Conservation (phyloP, 768 basidiomycete genomes). For the Tylopilus rubrobrunneus region DNA sequence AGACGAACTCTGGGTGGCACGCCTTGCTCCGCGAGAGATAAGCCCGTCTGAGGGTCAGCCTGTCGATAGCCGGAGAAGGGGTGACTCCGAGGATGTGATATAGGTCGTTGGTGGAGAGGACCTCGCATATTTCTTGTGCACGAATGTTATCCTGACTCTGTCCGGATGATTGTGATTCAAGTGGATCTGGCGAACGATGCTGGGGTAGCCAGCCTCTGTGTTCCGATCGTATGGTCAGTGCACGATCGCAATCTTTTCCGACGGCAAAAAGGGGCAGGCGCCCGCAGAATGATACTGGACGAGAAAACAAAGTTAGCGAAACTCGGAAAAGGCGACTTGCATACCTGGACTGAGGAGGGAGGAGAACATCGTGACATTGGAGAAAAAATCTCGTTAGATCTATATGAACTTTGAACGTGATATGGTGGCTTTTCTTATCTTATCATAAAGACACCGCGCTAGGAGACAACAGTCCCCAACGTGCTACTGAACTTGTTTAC, state of each 20-base stretch:
- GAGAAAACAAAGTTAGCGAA: conserved; percentile 1
- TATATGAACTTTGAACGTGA: conserved; percentile 5
- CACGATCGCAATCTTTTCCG: conserved; percentile 41
- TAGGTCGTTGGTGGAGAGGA: conserved; percentile 62
- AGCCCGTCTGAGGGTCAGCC: conserved; percentile 62
- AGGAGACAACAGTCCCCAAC: conserved; percentile 37
- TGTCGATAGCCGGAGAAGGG: conserved; percentile 49
- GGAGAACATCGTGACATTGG: conserved; percentile 29
- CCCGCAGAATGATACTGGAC: conserved; percentile 57
- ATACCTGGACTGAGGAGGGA: conserved; percentile 31
- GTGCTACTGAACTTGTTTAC: conserved; percentile 50
- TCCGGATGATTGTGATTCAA: conserved; percentile 1
- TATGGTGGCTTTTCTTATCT: conserved; percentile 9
- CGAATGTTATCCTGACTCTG: conserved; percentile 9
- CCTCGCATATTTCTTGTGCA: conserved; percentile 33
- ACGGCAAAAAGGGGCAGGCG: conserved; percentile 58
- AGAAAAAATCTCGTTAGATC: conserved; percentile 3
- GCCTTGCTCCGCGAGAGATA: conserved; percentile 72
- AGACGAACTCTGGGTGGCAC: conserved; percentile 83
- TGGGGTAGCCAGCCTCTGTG: conserved; percentile 28
- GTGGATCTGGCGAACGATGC: conserved; percentile 10
- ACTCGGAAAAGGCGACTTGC: background rate
- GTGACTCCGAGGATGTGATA: conserved; percentile 70
- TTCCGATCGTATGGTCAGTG: conserved; percentile 21
- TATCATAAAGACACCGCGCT: conserved; percentile 6